Evolutionary conservation across 306 rosid genomes (phyloP).

Genomic region (Trichosanthes truncata): DNA sequence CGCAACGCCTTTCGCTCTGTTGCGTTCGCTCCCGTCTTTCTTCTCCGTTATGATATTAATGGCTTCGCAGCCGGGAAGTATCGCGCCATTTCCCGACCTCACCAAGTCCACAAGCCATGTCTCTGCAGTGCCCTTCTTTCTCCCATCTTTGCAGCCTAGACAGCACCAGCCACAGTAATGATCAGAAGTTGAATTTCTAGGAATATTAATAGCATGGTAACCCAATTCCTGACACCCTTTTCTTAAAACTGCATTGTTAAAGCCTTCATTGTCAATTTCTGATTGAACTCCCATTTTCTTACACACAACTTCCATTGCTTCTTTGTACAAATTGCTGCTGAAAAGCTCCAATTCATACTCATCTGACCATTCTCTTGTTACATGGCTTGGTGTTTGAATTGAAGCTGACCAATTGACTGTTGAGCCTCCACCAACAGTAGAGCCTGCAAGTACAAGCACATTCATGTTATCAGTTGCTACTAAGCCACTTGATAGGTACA

Average conservation of each 20-base stretch:
- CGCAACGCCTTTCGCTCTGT: constrained; percentile 41
- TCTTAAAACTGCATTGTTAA: constrained; percentile 61
- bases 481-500: constrained; percentile 51
- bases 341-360: constrained; percentile 39
- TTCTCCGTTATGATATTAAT: constrained; percentile 37
- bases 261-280: constrained; percentile 53
- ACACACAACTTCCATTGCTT: constrained; percentile 57
- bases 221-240: constrained; percentile 76
- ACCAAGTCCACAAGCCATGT: constrained; percentile 84
- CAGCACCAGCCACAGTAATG: constrained; percentile 90
- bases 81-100: constrained; percentile 58
- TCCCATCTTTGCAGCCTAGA: constrained; percentile 72
- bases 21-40: constrained; percentile 28
- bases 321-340: constrained; percentile 44
- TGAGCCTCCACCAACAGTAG: constrained; percentile 87
- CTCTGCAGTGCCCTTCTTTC: constrained; percentile 61
- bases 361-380: constrained; percentile 56
- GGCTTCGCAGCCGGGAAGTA: constrained; percentile 56
- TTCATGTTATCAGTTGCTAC: constrained; percentile 54
- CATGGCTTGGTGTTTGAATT: constrained; percentile 51
- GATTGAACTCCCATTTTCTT: constrained; percentile 66
- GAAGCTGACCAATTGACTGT: constrained; percentile 69
- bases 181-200: constrained; percentile 54
- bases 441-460: constrained; percentile 46
- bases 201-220: constrained; percentile 42